Base-by-base conservation (phyloP, 805 yeast species). In the Blastobotrys peoriensis region DNA sequence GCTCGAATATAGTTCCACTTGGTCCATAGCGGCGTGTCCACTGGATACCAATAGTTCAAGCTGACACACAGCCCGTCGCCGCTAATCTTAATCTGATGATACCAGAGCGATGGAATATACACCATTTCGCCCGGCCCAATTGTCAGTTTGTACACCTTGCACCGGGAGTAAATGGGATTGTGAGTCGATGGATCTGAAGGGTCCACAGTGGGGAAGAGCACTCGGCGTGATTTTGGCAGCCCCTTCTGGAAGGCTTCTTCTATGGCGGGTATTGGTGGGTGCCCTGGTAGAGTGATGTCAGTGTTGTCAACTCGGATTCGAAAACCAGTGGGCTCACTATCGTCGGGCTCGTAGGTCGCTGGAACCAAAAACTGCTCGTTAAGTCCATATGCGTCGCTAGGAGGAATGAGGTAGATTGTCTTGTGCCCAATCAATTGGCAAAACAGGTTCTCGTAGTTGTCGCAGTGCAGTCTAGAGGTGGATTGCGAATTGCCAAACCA, bases 41-140 rank as follows among this genome's bases (percentile, higher is more conserved):
- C 54, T 1, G 55, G 47, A 41, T 61, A 61, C 67, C 67, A 63
- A 46, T 63, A 63, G 46, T 63, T 63, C 22, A 58, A 51, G 17
- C 64, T 59, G 13, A 61, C 43, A 36, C 58, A 59, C 23, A 53
- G 22, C 9, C 41, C 45, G 8, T 33, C 45, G 3, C 36, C 38
- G 18, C 15, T 30, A 18, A 62, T 62, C 25, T 56, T 55, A 5
- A 67, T 65, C 51, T 66, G 67, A 38, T 67, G 71, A 48, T 63
- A 67, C 71, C 71, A 67, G 40, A 65, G 53, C 3, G 69, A 64
- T 0, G 71, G 71, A 8, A 67, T 46, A 45, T 60, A 67, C 34
- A 67, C 54, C 13, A 60, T 55, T 38, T 67, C 68, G 3, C 71
- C 70, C 1, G 68, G 62, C 5, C 55, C 43, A 20, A 67, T 45